Evolutionary conservation across 345 rosid species (phyloP).

Genomic region (Gossypium rotundifolium): DNA sequence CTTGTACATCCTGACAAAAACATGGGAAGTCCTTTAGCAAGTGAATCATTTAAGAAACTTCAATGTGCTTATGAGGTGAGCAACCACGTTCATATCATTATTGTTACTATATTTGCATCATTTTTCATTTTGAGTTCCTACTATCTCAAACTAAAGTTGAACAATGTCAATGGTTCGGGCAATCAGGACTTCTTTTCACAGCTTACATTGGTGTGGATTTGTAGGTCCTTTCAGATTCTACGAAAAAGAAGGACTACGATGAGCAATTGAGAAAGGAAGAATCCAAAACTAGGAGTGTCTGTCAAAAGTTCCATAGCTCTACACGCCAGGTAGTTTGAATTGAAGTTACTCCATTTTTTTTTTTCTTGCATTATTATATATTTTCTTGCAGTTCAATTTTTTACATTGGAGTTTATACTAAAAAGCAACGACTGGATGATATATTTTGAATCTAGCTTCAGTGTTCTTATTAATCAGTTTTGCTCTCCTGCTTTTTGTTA

Average conservation of each 20-base stretch:
- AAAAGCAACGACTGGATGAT: too few species aligned
- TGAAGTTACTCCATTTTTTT: neutral
- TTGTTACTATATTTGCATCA: neutral
- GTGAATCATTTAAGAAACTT: constrained; percentile 97
- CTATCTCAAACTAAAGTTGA: neutral
- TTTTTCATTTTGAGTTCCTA: constrained; percentile 1
- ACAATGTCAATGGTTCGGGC: neutral
- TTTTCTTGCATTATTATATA: neutral
- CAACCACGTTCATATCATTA: neutral
- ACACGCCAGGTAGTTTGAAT: constrained; percentile 50
- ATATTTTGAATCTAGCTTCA: neutral
- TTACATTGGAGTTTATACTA: neutral
- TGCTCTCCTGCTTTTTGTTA: neutral
- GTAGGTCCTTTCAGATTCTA: constrained; percentile 85
- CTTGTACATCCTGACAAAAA: constrained; percentile 99
- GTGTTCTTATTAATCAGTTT: neutral
- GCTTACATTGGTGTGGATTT: constrained; percentile 14
- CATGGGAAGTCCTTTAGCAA: constrained; percentile 85
- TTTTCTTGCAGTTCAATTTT: neutral
- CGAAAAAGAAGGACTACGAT: constrained; percentile 88
- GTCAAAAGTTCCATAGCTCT: constrained; percentile 48
- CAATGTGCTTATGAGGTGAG: constrained; percentile 95
- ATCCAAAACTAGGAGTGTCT: constrained; percentile 64
- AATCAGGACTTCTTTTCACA: constrained; percentile 7
- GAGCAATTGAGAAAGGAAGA: constrained; percentile 88